Evolutionary conservation across 2,329 filamentous ascomycete species (phyloP).

Genomic region (Sporothrix pallida): DNA sequence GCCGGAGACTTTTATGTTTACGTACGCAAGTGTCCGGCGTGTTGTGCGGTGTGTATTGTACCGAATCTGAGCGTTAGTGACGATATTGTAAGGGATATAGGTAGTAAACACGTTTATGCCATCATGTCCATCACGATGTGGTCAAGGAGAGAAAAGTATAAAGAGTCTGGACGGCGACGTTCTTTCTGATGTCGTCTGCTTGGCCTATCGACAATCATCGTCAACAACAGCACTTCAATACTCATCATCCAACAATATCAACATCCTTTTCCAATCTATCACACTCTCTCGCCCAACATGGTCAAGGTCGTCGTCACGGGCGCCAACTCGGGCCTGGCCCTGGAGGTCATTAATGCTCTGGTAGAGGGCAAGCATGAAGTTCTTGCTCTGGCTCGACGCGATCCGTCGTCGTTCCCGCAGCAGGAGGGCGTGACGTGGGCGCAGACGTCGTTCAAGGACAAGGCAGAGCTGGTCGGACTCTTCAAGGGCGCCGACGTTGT

Average conservation of each 20-base stretch:
- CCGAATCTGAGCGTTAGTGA: neutral
- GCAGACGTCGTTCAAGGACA: conserved; percentile 31
- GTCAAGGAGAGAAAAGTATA: neutral
- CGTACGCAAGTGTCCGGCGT: conserved; percentile 1
- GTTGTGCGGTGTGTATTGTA: neutral
- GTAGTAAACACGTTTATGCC: neutral
- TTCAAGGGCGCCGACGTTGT: conserved; percentile 30
- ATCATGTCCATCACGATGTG: neutral
- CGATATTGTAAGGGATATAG: neutral
- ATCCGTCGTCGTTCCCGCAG: conserved; percentile 26
- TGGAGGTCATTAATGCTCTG: conserved; percentile 32
- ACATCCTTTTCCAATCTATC: no score
- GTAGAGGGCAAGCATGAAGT: conserved; percentile 30
- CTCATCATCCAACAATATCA: neutral
- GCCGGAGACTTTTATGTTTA: conserved; percentile 11
- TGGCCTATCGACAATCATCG: no score
- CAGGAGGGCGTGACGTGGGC: conserved; percentile 27
- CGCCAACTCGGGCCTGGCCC: conserved; percentile 31
- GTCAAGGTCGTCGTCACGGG: conserved; percentile 31
- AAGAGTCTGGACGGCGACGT: neutral
- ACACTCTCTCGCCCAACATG: neutral
- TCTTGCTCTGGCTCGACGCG: conserved; percentile 23
- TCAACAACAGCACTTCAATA: neutral
- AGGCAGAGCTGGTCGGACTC: conserved; percentile 31
- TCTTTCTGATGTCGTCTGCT: neutral